Evolutionary conservation across 768 basidiomycete species (phyloP).

Genomic region (Pulveroboletus sp.): DNA sequence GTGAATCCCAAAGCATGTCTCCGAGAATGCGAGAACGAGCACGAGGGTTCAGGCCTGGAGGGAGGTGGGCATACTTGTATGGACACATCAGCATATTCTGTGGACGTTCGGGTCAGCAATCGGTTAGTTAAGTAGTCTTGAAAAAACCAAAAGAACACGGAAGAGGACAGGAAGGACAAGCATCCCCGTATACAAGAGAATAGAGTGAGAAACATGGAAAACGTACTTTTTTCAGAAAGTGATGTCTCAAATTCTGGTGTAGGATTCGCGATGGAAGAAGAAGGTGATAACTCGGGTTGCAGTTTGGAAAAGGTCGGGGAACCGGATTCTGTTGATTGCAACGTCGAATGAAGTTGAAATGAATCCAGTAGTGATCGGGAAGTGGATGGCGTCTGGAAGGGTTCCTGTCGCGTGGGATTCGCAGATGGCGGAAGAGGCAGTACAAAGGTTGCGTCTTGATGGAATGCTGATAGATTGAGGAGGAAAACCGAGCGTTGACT

Average conservation of each 20-base stretch:
- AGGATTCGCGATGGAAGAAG: not conserved
- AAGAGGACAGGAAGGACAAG: not conserved
- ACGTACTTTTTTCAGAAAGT: constrained; percentile 4
- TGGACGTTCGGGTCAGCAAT: not conserved
- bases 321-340: not conserved
- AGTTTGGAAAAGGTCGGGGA: not conserved
- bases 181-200: not conserved
- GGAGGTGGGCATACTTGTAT: constrained; percentile 9
- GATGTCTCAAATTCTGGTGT: not conserved
- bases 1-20: not conserved
- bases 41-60: not conserved
- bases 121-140: not conserved
- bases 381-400: not conserved
- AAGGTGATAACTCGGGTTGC: not conserved
- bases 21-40: not conserved
- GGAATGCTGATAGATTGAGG: not conserved
- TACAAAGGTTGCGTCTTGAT: not conserved
- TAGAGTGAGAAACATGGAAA: not conserved
- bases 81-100: constrained; percentile 13
- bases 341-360: not conserved
- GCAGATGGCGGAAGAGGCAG: not conserved
- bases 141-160: not conserved
- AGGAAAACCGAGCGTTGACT: not conserved
- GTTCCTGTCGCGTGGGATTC: not conserved
- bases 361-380: not conserved